These are phyloP conservation scores for Rubroshorea leprosula DNA, from an alignment of 345 rosid genomes.

Conservation along the genomic window DNA sequence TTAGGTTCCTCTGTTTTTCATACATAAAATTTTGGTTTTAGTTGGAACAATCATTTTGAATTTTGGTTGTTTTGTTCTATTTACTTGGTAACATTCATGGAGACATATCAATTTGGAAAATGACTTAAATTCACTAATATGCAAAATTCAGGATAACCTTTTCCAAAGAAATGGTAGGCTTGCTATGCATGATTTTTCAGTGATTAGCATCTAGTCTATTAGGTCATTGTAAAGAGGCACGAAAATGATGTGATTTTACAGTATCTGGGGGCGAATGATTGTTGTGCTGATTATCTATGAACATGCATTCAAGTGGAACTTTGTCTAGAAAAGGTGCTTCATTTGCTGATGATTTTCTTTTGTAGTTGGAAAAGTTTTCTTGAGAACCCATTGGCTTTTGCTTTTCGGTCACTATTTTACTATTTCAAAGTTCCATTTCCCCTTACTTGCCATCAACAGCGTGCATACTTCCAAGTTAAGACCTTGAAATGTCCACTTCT, in stretches of 20 bases:
- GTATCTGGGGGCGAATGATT: too few relatives aligned
- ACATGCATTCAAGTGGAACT: not conserved
- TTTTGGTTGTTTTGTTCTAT: too few relatives aligned
- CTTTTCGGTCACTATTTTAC: not conserved
- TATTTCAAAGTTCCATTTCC: not conserved
- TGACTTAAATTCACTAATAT: not conserved
- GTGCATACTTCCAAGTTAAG: not conserved
- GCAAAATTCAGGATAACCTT: not conserved
- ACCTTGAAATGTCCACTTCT: too few relatives aligned
- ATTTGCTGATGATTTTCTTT: too few relatives aligned
- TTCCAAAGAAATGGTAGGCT: not conserved
- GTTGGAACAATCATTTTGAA: too few relatives aligned
- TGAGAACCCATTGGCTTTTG: not conserved
- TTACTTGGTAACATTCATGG: too few relatives aligned
- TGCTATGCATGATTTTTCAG: not conserved
- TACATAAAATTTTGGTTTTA: not conserved
- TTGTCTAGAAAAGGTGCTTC: not conserved
- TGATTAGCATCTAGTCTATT: too few relatives aligned
- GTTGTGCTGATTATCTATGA: not conserved
- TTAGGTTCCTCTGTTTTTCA: not conserved
- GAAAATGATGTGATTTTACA: not conserved
- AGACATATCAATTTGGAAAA: too few relatives aligned
- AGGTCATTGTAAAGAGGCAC: not conserved
- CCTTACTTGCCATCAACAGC: not conserved
- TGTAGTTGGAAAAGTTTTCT: not conserved